Base-by-base conservation (phyloP, 2,329 filamentous ascomycete genomes). In the Botrytis tulipae region DNA sequence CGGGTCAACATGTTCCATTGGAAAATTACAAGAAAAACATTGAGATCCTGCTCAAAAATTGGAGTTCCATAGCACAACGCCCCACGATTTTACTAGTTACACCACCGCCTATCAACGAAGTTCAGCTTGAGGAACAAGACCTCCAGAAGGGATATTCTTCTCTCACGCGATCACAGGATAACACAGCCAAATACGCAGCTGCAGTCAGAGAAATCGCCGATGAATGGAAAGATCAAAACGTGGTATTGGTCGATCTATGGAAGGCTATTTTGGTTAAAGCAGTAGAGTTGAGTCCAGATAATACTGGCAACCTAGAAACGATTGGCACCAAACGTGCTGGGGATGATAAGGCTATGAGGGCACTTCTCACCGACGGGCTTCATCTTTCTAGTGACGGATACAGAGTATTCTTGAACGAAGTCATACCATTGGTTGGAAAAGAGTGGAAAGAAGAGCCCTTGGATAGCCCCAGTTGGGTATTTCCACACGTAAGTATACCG, bases 181-280 rank as follows among this genome's bases (percentile, higher is more conserved):
- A 82, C 82, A 91, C 85, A 79, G 93, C 84, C 82, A 85, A 80
- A 82, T 98, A 87, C 79, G 90, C 89, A 1, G 84, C 88, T 75
- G 93, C 92, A 12, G 88, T 89, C 20, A 3, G 85, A 82, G 66
- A 85, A 85, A 73, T 82, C 86, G 60, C 81, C 16, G 57, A 48
- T 9, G 76, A 79, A 51, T 74, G 74, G 51, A 71, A 76, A n/a
- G 75, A 78, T 32, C 66, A 74, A 22, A 75, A 83, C 10, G 78
- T 95, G 4, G 86, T 89, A 0, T 87, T 95, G 1, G 84, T 97
- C 35, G 93, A 98, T 82, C 86, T 98, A 2, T 97, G 93, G 89
- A 87, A 88, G 75, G 89, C 89, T 0, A 87, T 98, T 78, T 93
- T 97, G 90, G 85, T 88, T 12, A 57, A 88, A 87, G 95, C 82